Base-by-base conservation (phyloP, 805 yeast genomes). In the Zygoascus flipseniorum region DNA sequence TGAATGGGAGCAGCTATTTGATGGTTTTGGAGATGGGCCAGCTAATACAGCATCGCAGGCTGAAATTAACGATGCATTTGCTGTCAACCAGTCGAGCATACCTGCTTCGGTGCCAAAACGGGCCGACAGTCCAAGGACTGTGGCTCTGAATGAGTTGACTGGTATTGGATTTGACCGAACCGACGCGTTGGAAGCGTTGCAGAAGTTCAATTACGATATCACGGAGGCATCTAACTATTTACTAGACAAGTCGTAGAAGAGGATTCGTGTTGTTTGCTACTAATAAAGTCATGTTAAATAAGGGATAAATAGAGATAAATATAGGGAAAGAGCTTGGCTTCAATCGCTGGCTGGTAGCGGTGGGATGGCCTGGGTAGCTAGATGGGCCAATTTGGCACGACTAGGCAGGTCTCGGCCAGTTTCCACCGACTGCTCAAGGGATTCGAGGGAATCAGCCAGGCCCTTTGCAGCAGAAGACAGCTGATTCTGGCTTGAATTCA, bases 1-100 rank as follows among this genome's bases (percentile, higher is more conserved):
- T 62, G 97, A 89, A 67, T 89, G 97, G 97, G 96, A 89, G 63
- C 90, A 88, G 70, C 77, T 89, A 26, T 89, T 89, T 72, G 92
- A 95, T 2, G 96, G 95, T 0, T 86, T 87, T 65, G 90, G 92
- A 16, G 42, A 54, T 18, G 23, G 50, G 26, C 49, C 54, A 14
- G 56, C 52, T n/a, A 32, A 54, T 23, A 47, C 31, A 8, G 55
- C 59, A 5, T 39, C 59, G 11, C 37, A 50, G 11, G 43, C 50
- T 8, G 57, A 62, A 20, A 43, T 60, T 10, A 52, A 61, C 14
- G 56, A 55, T 41, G 63, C 63, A 31, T 60, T 60, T 45, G 43
- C 58, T 1, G 50, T 50, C 8, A 46, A 52, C 23, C 48, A 47
- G 35, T 52, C 60, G 47, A 58, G 18, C 8, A 49, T 48, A 11